Conservation (phyloP, 2,329 filamentous ascomycete genomes). For the Clonostachys byssicola region DNA sequence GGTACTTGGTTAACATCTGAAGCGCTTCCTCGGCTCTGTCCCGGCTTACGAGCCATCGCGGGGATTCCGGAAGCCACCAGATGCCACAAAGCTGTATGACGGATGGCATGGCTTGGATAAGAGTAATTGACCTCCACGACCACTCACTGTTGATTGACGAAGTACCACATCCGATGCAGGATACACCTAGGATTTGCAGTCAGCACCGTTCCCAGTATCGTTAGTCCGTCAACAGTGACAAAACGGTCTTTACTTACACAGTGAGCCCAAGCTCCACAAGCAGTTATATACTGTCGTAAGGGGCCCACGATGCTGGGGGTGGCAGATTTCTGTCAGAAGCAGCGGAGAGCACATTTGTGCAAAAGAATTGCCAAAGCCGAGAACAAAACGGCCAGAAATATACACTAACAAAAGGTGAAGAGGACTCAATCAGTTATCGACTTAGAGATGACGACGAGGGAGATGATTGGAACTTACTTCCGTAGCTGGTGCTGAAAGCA, state of each 20-base stretch:
- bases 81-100: slow-evolving; percentile 61
- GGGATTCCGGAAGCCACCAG: slow-evolving; percentile 63
- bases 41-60: slow-evolving; percentile 60
- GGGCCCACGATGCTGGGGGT: slow-evolving; percentile 62
- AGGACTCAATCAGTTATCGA: slow-evolving; percentile 1
- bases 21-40: slow-evolving; percentile 60
- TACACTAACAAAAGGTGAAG: slow-evolving; percentile 19
- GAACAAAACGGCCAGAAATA: slow-evolving; percentile 27
- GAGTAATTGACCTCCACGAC: slow-evolving; percentile 63
- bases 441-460: neutral
- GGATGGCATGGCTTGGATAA: slow-evolving; percentile 60
- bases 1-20: slow-evolving; percentile 56
- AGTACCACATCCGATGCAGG: slow-evolving; percentile 61
- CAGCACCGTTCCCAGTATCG: too few species aligned
- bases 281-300: slow-evolving; percentile 66
- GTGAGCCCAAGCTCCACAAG: slow-evolving; percentile 57
- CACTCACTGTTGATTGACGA: slow-evolving; percentile 52
- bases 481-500: slow-evolving; percentile 38
- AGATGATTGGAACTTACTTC: slow-evolving; percentile 11
- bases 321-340: slow-evolving; percentile 61
- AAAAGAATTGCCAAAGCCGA: slow-evolving; percentile 63
- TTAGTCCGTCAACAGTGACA: too few species aligned
- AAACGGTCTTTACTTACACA: slow-evolving; percentile 16
- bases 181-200: slow-evolving; percentile 34
- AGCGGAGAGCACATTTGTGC: slow-evolving; percentile 60